Evolutionary conservation across 345 rosid genomes (phyloP).

Genomic region (Conringia planisiliqua): DNA sequence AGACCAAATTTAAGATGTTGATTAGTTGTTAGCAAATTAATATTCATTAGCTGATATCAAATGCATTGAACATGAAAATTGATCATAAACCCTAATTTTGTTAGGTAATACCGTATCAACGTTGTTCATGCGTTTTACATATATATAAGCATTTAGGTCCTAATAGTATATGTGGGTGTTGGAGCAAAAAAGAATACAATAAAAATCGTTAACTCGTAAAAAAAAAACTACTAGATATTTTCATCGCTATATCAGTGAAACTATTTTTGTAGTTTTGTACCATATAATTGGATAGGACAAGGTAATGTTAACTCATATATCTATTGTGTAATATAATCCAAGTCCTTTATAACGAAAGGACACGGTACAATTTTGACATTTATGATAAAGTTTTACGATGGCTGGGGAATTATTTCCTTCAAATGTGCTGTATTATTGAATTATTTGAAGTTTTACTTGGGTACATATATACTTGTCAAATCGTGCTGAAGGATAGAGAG

Average conservation of each 20-base stretch:
- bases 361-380: conserved; percentile 36
- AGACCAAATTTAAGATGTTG: neutral
- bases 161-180: neutral
- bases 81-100: conserved; percentile 4
- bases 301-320: conserved; percentile 8
- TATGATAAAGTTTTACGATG: conserved; percentile 23
- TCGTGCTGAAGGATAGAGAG: neutral
- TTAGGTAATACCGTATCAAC: conserved; percentile 6
- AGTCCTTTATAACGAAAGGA: conserved; percentile 23
- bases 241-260: conserved; percentile 4
- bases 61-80: neutral
- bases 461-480: neutral
- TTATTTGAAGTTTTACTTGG: neutral
- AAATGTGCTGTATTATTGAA: neutral
- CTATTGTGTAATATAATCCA: conserved; percentile 15
- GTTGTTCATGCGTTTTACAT: neutral
- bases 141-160: neutral
- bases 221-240: neutral
- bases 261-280: conserved; percentile 17
- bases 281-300: conserved; percentile 26
- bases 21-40: neutral
- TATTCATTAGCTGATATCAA: neutral
- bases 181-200: neutral
- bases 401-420: neutral
- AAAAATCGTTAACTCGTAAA: neutral